Evolutionary conservation across 2,329 filamentous ascomycete species (phyloP).

Genomic region (Cytospora mali): DNA sequence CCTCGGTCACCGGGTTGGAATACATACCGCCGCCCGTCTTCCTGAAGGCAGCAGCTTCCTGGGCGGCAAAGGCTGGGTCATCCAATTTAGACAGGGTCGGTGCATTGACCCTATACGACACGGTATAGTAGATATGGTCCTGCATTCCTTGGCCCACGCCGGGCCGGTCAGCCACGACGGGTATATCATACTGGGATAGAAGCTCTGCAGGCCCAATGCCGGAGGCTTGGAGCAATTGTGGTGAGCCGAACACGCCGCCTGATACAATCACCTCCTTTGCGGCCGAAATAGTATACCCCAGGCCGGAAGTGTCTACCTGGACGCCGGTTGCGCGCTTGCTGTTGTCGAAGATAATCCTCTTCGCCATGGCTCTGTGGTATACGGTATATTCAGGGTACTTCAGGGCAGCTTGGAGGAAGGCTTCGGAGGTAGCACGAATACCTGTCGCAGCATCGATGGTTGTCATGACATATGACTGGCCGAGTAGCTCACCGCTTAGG

Average conservation of each 20-base stretch:
- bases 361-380: constrained; percentile 13
- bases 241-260: constrained; percentile 45
- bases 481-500: constrained; percentile 13
- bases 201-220: constrained; percentile 38
- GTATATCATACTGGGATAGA: constrained; percentile 37
- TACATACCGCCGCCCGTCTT: constrained; percentile 11
- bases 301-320: constrained; percentile 5
- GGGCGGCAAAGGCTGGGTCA: neutral
- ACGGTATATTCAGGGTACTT: neutral
- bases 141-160: constrained; percentile 31
- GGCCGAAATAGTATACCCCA: neutral
- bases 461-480: constrained; percentile 12
- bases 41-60: constrained; percentile 4
- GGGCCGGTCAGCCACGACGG: constrained; percentile 31
- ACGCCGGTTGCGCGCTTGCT: constrained; percentile 14
- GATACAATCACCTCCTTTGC: constrained; percentile 46
- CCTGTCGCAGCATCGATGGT: constrained; percentile 11
- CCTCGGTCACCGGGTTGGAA: neutral
- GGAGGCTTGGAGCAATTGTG: constrained; percentile 40
- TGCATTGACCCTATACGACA: constrained; percentile 14
- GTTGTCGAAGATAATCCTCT: constrained; percentile 7
- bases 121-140: constrained; percentile 13
- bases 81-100: neutral
- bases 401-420: constrained; percentile 28
- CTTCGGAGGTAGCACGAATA: constrained; percentile 13